phyloP scores from a whole-genome alignment of 345 rosid genomes.

The Turritis glabra region DNA sequence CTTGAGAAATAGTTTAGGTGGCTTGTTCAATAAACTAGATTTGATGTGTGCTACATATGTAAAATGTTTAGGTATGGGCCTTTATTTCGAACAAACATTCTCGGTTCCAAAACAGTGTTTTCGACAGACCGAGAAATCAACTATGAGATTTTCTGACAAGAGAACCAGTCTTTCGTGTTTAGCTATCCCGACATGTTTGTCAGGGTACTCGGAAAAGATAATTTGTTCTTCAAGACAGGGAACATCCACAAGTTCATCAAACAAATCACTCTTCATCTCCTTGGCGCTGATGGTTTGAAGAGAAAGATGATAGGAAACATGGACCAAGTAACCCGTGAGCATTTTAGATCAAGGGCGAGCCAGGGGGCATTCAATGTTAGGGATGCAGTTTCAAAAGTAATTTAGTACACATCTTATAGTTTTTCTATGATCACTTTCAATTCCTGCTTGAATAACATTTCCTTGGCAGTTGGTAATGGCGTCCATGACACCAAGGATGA shows the following conservation, averaged over 20 bases:
- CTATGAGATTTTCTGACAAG: too few relatives aligned
- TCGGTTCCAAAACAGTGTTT: too few relatives aligned
- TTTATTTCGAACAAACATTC: too few relatives aligned
- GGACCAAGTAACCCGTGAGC: slow-evolving; percentile 19
- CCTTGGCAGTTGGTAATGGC: slow-evolving; percentile 28
- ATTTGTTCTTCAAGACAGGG: slow-evolving; percentile 24
- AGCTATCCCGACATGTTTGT: too few relatives aligned
- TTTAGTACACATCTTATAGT: neutral
- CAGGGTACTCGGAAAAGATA: slow-evolving; percentile 13
- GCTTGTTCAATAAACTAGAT: too few relatives aligned
- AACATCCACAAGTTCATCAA: slow-evolving; percentile 37
- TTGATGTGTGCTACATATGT: too few relatives aligned
- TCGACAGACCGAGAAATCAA: too few relatives aligned
- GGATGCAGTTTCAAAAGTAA: slow-evolving; percentile 1
- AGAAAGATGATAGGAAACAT: slow-evolving; percentile 24
- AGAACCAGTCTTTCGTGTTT: too few relatives aligned
- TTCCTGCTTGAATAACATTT: neutral
- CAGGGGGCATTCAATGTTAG: neutral
- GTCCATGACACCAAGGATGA: slow-evolving; percentile 9
- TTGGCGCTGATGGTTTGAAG: slow-evolving; percentile 40
- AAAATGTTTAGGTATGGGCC: too few relatives aligned
- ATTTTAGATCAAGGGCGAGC: slow-evolving; percentile 30
- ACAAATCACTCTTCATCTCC: slow-evolving; percentile 27
- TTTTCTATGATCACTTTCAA: neutral
- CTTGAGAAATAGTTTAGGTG: too few relatives aligned